Evolutionary conservation across 768 basidiomycete genomes (phyloP).

Genomic region (Guyanaporus albipodus): DNA sequence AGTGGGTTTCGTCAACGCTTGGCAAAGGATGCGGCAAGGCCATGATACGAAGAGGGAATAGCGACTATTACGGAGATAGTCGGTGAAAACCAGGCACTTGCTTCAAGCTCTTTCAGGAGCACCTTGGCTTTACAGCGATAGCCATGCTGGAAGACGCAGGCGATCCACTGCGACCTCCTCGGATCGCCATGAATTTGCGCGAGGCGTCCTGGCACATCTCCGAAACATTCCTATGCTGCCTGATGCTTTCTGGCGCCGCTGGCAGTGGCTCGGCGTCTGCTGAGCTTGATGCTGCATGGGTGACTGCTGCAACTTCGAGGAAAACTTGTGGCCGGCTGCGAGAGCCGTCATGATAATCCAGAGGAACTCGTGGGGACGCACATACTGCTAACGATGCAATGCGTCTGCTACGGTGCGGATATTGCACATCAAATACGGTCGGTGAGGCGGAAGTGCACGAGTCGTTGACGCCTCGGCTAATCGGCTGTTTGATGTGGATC

Average conservation of each 20-base stretch:
- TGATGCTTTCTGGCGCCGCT: constrained; percentile 1
- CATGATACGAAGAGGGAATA: constrained; percentile 8
- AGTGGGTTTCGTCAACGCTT: constrained; percentile 14
- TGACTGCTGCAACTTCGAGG: constrained; percentile 13
- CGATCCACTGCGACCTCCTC: background rate
- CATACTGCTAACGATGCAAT: constrained; percentile 6
- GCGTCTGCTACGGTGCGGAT: constrained; percentile 25
- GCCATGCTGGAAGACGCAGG: background rate
- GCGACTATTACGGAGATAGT: constrained; percentile 7
- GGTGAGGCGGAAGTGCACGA: constrained; percentile 2
- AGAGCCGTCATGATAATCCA: constrained; percentile 10
- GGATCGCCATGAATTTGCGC: constrained; percentile 5
- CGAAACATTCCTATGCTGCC: background rate
- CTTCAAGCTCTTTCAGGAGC: background rate
- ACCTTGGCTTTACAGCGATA: constrained; percentile 1
- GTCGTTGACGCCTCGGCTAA: constrained; percentile 16
- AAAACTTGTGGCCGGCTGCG: constrained; percentile 26
- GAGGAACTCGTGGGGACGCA: constrained; percentile 16
- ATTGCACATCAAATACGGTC: constrained; percentile 21
- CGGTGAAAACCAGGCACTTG: constrained; percentile 3
- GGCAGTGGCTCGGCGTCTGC: constrained; percentile 3
- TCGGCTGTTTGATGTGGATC: constrained; percentile 20
- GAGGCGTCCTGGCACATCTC: background rate
- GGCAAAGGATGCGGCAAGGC: constrained; percentile 22
- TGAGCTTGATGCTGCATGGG: constrained; percentile 6